A percentile compares a stretch with the other conserved stretches of the same genome.
These are phyloP conservation scores for Penicillium sp. DNA, from an alignment of 2,329 filamentous ascomycete genomes.

Conservation along the genomic window DNA sequence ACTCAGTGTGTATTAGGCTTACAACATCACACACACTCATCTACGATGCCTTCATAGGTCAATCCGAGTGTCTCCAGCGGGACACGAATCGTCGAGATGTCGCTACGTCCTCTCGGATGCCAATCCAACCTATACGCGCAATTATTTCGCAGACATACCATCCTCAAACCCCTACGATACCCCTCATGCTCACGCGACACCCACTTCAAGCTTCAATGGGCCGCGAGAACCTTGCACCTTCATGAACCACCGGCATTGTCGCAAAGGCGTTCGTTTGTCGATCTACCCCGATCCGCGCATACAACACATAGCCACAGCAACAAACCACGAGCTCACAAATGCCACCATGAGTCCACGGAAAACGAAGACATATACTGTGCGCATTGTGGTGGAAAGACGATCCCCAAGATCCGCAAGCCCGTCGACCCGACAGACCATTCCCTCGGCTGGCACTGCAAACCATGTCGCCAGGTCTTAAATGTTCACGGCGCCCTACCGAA, in stretches of 20 bases:
- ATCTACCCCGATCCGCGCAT: neutral
- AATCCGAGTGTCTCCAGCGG: neutral
- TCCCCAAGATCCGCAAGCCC: constrained; percentile 1
- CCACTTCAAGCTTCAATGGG: neutral
- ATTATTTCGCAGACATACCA: neutral
- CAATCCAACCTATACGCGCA: constrained; percentile 1
- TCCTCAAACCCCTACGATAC: neutral
- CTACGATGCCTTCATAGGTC: constrained; percentile 4
- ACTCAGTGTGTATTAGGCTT: neutral
- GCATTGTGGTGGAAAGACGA: constrained; percentile 2
- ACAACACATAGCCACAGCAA: neutral
- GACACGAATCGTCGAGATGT: constrained; percentile 4
- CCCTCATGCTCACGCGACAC: neutral
- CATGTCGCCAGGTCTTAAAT: neutral
- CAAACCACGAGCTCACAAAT: neutral
- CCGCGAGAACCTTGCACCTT: neutral
- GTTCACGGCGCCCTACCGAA: neutral
- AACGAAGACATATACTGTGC: neutral
- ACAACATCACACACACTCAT: neutral
- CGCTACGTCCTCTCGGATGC: constrained; percentile 4
- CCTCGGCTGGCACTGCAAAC: constrained; percentile 9
- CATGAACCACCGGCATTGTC: neutral
- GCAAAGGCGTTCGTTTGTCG: neutral
- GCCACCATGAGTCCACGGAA: neutral
- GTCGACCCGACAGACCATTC: neutral